Conservation (phyloP, 2,329 filamentous ascomycete species). For the Sclerotinia borealis region DNA sequence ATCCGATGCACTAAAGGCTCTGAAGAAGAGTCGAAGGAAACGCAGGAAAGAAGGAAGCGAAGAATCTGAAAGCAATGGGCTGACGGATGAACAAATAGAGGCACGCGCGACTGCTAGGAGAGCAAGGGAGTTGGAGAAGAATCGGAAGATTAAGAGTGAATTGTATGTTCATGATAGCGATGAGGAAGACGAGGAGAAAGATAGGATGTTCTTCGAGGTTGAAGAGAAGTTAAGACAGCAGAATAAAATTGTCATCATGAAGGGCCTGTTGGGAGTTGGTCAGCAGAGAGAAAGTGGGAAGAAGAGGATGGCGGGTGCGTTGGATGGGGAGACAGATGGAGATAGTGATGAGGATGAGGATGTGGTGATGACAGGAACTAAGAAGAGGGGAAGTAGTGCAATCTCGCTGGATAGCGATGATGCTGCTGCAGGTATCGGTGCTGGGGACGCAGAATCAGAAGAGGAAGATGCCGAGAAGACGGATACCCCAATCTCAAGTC, state of each 20-base stretch:
- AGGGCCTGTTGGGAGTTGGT: constrained; percentile 25
- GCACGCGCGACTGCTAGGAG: constrained; percentile 52
- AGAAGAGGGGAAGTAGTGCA: constrained; percentile 15
- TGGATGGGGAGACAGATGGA: constrained; percentile 16
- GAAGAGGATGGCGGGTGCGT: constrained; percentile 18
- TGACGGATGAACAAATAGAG: constrained; percentile 58
- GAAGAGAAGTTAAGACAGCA: constrained; percentile 63
- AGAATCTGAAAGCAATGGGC: constrained; percentile 39
- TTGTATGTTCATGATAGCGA: constrained; percentile 78
- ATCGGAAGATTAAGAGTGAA: constrained; percentile 74
- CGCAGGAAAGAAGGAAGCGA: constrained; percentile 32
- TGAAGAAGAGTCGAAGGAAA: constrained; percentile 53
- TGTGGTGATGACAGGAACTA: constrained; percentile 12
- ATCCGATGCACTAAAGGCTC: constrained; percentile 47
- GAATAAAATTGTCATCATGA: constrained; percentile 28
- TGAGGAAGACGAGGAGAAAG: constrained; percentile 76
- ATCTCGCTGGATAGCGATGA: constrained; percentile 30
- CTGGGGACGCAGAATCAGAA: constrained; percentile 18
- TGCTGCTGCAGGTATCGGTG: constrained; percentile 10
- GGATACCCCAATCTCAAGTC: constrained; percentile 38
- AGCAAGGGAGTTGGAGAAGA: constrained; percentile 69
- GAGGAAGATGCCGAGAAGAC: constrained; percentile 33
- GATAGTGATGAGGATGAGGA: constrained; percentile 31
- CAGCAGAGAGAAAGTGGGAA: constrained; percentile 17
- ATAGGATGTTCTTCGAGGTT: constrained; percentile 68